A percentile compares a stretch with the other conserved stretches of the same genome.
Conservation (phyloP, 2,329 filamentous ascomycete species). For the Diaporthe eres region DNA sequence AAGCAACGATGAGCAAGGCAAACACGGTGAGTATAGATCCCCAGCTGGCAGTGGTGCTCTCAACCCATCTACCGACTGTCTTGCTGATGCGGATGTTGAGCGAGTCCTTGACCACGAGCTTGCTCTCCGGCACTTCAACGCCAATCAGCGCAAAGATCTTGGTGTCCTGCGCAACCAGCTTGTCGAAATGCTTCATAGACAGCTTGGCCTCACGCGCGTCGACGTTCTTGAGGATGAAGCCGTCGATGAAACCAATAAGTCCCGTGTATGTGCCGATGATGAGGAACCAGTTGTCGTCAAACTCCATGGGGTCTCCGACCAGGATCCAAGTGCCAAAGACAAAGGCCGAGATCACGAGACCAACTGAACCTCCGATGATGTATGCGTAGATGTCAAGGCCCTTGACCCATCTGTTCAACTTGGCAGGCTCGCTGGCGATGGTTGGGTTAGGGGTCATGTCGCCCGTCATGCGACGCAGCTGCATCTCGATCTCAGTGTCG, state of each 20-base stretch:
- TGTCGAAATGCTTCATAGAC: constrained; percentile 46
- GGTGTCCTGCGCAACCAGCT: constrained; percentile 43
- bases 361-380: constrained; percentile 57
- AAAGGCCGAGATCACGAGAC: constrained; percentile 54
- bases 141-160: constrained; percentile 44
- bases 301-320: constrained; percentile 56
- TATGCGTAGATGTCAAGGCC: constrained; percentile 59
- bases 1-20: constrained; percentile 44
- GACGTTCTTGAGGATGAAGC: constrained; percentile 61
- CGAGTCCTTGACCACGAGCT: constrained; percentile 26
- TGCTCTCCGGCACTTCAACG: constrained; percentile 41
- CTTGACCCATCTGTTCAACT: constrained; percentile 52
- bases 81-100: constrained; percentile 45
- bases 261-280: constrained; percentile 64
- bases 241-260: constrained; percentile 59
- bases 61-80: constrained; percentile 44
- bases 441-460: constrained; percentile 51
- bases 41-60: constrained; percentile 42
- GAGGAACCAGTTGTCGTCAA: constrained; percentile 61
- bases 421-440: constrained; percentile 51
- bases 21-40: constrained; percentile 44
- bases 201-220: constrained; percentile 49
- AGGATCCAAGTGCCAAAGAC: constrained; percentile 56
- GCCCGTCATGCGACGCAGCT: constrained; percentile 52
- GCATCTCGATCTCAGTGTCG: constrained; percentile 52